Evolutionary conservation across 495 filamentous ascomycete genomes (phyloP).

Genomic region (Penicillium paxilli): DNA sequence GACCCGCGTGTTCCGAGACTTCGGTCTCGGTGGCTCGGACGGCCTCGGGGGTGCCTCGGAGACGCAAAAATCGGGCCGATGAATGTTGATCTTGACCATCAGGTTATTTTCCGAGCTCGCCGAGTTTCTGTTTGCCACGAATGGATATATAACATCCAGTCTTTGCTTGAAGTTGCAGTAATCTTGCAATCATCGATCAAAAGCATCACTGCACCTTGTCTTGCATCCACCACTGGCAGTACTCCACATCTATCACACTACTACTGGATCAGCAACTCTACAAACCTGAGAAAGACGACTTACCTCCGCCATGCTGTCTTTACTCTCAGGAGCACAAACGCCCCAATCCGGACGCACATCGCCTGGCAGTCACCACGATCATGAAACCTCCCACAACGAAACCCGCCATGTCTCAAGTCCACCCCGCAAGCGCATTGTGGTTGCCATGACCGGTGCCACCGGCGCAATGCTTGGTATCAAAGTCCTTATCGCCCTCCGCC

Average conservation of each 20-base stretch:
- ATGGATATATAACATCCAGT: neutral
- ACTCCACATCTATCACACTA: neutral
- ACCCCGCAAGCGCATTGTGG: slow-evolving; percentile 33
- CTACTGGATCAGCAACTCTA: neutral
- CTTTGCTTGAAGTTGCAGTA: neutral
- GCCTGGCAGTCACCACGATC: slow-evolving; percentile 8
- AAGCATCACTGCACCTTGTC: neutral
- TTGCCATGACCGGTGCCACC: slow-evolving; percentile 46
- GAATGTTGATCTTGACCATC: neutral
- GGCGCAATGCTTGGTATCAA: slow-evolving; percentile 41
- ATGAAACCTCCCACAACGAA: slow-evolving; percentile 1
- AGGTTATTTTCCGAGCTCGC: neutral
- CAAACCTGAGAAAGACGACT: no score
- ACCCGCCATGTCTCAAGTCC: neutral
- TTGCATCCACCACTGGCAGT: neutral
- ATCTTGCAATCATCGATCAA: neutral
- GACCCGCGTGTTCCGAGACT: neutral
- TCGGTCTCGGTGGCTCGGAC: slow-evolving; percentile 4
- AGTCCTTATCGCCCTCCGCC: slow-evolving; percentile 35
- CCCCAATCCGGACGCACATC: slow-evolving; percentile 19
- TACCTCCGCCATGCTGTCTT: slow-evolving; percentile 14
- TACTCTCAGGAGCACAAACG: slow-evolving; percentile 16
- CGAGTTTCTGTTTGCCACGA: neutral
- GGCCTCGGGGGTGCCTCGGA: neutral
- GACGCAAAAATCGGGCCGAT: neutral